Base-by-base conservation (phyloP, 805 yeast genomes). In the Starmerella stigmatis region DNA sequence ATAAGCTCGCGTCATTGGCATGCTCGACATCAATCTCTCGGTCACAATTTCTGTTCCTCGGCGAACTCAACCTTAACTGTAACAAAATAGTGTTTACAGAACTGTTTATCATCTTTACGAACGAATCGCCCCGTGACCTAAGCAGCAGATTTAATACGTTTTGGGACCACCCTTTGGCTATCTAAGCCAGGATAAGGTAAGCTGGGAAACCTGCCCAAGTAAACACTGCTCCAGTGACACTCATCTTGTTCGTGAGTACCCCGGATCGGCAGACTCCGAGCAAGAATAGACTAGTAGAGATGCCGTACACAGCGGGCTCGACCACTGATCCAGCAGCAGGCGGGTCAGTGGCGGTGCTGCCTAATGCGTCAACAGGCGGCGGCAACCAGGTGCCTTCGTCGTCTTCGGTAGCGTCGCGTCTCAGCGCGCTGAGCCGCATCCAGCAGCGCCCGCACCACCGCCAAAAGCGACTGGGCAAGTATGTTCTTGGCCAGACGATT, bases 401-500 rank as follows among this genome's bases (percentile, higher is more conserved):
- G 28, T 29, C 43, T 15, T 41, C 49, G 20, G 47, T 44, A 16
- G 41, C 42, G 16, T 45, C 51, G 40, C 44, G 51, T 5, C 43
- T 43, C 17, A 46, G 60, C 47, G 49, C 58, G 36, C 48, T 60
- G 17, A 51, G 56, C 49, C 52, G 59, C 33, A 46, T 50, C 43
- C 45, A 35, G 29, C 45, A 38, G 22, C 42, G 49, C n/a, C 47
- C 48, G 15, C 49, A 37, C 32, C 30, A 28, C 16, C 41, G 41
- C 13, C 62, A 63, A 42, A 48, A 57, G 34, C 73, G 94, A 31
- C 88, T 92, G 61, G 98, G 98, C 21, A 78, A 84, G 12, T 92
- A 88, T 59, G 75, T 84, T 19, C 71, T 92, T 7, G 98, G 97
- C 2, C 79, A 94, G 12, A 89, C 98, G 0, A 67, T 92, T 12